phyloP scores from a whole-genome alignment of 306 rosid species.

The Cicer chorassanicum region DNA sequence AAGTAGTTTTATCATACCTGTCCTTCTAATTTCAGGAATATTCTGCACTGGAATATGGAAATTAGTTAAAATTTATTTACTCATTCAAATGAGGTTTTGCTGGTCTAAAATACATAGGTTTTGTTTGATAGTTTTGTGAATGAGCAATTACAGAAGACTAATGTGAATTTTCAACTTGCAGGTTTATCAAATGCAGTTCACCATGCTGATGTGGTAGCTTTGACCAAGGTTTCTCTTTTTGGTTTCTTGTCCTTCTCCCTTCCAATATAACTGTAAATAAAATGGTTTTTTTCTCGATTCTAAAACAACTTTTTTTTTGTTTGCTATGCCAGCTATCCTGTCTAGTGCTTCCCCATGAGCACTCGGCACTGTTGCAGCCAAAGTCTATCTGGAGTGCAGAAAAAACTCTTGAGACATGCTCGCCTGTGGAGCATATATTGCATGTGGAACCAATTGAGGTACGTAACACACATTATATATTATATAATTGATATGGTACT shows the following conservation, averaged over 20 bases:
- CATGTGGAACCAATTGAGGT: conserved; percentile 94
- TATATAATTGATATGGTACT: not conserved
- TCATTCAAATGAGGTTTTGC: conserved; percentile 6
- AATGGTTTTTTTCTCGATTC: conserved; percentile 27
- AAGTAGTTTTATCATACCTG: not conserved
- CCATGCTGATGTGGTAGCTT: conserved; percentile 76
- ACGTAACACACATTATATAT: not conserved
- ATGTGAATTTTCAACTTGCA: conserved; percentile 46
- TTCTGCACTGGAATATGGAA: conserved; percentile 19
- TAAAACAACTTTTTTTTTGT: conserved; percentile 38
- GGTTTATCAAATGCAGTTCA: conserved; percentile 65
- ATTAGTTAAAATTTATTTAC: conserved; percentile 23
- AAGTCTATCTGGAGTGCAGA: conserved; percentile 90
- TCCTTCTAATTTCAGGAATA: not conserved
- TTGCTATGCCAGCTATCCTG: conserved; percentile 77
- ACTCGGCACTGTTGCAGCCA: conserved; percentile 67
- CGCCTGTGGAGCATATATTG: conserved; percentile 82
- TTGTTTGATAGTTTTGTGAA: conserved; percentile 27
- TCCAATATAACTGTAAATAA: not conserved
- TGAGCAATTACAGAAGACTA: conserved; percentile 29
- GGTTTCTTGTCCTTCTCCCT: conserved; percentile 31
- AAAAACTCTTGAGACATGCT: conserved; percentile 64
- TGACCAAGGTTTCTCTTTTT: conserved; percentile 64
- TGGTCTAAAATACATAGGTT: conserved; percentile 2
- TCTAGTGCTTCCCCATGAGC: conserved; percentile 73